Evolutionary conservation across 371 early-diverging fungal genomes (phyloP).

Genomic region (Rhizopus arrhizus): DNA sequence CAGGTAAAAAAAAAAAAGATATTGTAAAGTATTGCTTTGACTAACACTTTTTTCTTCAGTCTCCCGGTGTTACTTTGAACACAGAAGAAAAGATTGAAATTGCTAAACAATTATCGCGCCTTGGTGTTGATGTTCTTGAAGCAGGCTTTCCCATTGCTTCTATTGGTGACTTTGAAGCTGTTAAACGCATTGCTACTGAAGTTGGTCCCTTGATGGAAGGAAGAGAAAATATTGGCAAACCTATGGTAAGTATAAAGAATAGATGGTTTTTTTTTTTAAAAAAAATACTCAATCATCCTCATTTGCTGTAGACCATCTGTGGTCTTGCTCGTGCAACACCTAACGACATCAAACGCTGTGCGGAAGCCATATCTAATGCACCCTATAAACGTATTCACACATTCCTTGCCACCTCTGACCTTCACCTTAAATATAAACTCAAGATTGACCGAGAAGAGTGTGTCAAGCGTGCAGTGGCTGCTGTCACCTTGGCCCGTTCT

Average conservation of each 20-base stretch:
- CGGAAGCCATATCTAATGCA: conserved; percentile 84
- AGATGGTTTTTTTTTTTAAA: not conserved
- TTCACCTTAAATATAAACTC: conserved; percentile 92
- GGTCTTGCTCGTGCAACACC: conserved; percentile 89
- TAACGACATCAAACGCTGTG: conserved; percentile 86
- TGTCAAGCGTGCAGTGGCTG: conserved; percentile 78
- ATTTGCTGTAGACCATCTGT: conserved; percentile 70
- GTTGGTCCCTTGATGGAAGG: conserved; percentile 85
- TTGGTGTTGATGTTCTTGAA: conserved; percentile 94
- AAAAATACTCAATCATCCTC: not conserved
- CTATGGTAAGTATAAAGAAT: conserved; percentile 65
- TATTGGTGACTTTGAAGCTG: conserved; percentile 94
- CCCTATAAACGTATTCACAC: conserved; percentile 89
- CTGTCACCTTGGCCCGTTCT: conserved; percentile 78
- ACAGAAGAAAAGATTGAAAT: conserved; percentile 92
- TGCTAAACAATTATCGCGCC: conserved; percentile 84
- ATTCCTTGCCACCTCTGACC: conserved; percentile 95
- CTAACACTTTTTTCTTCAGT: conserved; percentile 50
- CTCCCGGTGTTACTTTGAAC: conserved; percentile 93
- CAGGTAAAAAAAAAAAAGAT: conserved; percentile 59
- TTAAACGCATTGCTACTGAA: conserved; percentile 88
- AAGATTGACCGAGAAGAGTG: conserved; percentile 89
- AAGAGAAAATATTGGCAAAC: conserved; percentile 77
- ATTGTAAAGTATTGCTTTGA: not conserved
- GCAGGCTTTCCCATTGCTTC: conserved; percentile 95